phyloP scores from a whole-genome alignment of 1,284 basidiomycete species.

The Rhodofomes roseus region DNA sequence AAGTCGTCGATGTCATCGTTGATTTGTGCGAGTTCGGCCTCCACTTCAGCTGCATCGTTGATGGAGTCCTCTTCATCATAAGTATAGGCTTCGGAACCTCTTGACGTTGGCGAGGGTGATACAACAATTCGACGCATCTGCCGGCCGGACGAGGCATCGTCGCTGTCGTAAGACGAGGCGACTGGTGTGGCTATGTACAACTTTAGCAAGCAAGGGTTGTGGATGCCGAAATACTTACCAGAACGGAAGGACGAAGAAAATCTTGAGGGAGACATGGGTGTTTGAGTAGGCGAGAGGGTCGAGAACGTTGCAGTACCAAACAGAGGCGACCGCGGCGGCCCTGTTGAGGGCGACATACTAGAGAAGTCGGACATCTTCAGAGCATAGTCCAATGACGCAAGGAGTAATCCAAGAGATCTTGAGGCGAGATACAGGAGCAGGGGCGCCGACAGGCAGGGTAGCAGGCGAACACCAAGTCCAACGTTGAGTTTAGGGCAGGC shows the following conservation, averaged over 20 bases:
- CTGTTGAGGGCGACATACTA: slow-evolving; percentile 6
- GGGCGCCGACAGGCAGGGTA: background rate
- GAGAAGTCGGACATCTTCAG: slow-evolving; percentile 9
- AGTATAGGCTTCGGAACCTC: slow-evolving; percentile 28
- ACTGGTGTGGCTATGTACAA: slow-evolving; percentile 28
- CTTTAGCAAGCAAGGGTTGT: background rate
- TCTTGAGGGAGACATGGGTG: slow-evolving; percentile 41
- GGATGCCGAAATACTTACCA: slow-evolving; percentile 9
- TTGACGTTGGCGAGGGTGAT: slow-evolving; percentile 33
- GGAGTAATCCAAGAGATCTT: background rate
- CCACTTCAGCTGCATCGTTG: slow-evolving; percentile 54
- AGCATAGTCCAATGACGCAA: background rate
- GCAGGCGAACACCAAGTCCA: background rate
- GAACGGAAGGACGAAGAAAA: slow-evolving; percentile 31
- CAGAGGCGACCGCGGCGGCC: slow-evolving; percentile 37
- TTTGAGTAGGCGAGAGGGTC: slow-evolving; percentile 39
- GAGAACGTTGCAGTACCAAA: slow-evolving; percentile 50
- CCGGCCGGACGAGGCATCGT: slow-evolving; percentile 32
- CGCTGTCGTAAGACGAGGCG: slow-evolving; percentile 36
- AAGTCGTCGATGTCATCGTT: slow-evolving; percentile 62
- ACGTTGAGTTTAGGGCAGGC: background rate
- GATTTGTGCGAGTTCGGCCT: slow-evolving; percentile 58
- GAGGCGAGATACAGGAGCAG: background rate
- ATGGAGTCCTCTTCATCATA: slow-evolving; percentile 44
- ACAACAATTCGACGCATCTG: slow-evolving; percentile 38